Conservation (phyloP, 345 rosid genomes). For the Ceriops decandra region DNA sequence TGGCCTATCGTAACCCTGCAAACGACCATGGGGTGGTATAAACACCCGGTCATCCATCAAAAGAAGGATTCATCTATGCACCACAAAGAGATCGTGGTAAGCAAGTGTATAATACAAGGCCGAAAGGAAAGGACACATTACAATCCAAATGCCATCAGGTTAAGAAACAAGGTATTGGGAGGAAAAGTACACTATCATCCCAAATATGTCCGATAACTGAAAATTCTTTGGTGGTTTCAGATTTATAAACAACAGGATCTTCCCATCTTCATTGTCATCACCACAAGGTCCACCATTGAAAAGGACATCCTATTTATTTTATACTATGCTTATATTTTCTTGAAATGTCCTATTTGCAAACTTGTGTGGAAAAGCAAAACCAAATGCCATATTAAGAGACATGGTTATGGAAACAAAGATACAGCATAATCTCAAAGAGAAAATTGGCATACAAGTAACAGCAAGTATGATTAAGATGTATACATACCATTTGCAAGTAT, state of each 20-base stretch:
- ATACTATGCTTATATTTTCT: not conserved
- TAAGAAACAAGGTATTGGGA: no score
- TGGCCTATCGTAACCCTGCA: slow-evolving; percentile 22
- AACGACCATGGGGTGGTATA: slow-evolving; percentile 13
- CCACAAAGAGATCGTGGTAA: not conserved
- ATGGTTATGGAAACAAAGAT: not conserved
- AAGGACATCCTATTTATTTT: not conserved
- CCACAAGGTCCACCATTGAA: not conserved
- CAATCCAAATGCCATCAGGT: no score
- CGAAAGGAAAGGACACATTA: no score
- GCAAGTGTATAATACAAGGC: not conserved
- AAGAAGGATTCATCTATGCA: not conserved
- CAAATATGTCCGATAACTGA: no score
- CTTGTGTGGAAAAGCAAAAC: not conserved
- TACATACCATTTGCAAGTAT: slow-evolving; percentile 67
- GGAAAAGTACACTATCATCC: no score
- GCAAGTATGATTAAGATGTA: slow-evolving; percentile 5
- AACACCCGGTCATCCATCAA: slow-evolving; percentile 1
- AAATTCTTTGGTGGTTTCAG: not conserved
- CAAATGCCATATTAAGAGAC: no score
- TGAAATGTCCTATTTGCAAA: not conserved
- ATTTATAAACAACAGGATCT: not conserved
- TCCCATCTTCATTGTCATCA: not conserved
- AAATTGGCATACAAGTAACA: not conserved
- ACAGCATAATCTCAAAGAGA: slow-evolving; percentile 1